A percentile compares a stretch with the other conserved stretches of the same genome.
Conservation (phyloP, 2,329 filamentous ascomycete genomes). For the Trichoderma pleuroti region DNA sequence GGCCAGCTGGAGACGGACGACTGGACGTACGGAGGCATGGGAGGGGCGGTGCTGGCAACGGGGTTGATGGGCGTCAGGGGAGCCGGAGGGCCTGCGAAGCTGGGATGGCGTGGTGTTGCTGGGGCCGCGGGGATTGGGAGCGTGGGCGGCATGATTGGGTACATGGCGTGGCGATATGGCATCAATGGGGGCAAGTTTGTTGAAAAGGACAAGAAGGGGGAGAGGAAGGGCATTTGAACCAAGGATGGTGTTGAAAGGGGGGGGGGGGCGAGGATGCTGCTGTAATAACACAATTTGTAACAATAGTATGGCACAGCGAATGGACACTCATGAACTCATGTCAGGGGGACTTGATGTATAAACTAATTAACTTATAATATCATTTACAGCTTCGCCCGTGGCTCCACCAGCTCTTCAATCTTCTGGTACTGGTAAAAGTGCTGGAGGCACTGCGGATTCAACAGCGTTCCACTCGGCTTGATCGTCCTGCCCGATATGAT, state of each 20-base stretch:
- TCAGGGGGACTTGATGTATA: background rate
- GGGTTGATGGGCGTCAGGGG: slow-evolving; percentile 27
- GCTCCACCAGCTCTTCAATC: slow-evolving; percentile 33
- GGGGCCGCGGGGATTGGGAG: slow-evolving; percentile 49
- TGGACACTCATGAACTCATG: background rate
- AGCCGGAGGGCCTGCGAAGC: slow-evolving; percentile 20
- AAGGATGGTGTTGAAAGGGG: background rate
- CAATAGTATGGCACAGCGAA: background rate
- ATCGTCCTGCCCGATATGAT: slow-evolving; percentile 73
- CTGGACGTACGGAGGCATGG: slow-evolving; percentile 47
- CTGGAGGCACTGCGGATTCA: slow-evolving; percentile 71
- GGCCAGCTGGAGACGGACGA: slow-evolving; percentile 57
- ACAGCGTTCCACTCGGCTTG: slow-evolving; percentile 70
- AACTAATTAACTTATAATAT: background rate
- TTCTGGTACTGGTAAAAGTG: slow-evolving; percentile 71
- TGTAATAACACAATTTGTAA: background rate
- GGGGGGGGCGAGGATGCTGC: background rate
- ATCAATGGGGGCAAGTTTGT: slow-evolving; percentile 42
- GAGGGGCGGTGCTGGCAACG: slow-evolving; percentile 33
- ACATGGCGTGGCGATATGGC: slow-evolving; percentile 49
- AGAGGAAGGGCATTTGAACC: slow-evolving; percentile 17
- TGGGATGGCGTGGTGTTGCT: slow-evolving; percentile 40
- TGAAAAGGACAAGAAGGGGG: slow-evolving; percentile 25
- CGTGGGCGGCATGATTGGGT: slow-evolving; percentile 46
- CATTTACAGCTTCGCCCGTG: slow-evolving; percentile 32